Evolutionary conservation across 192 early-diverging fungal species (phyloP), one percentile per base, ranked within the genome.

Genomic region (Coemansia sp.): DNA sequence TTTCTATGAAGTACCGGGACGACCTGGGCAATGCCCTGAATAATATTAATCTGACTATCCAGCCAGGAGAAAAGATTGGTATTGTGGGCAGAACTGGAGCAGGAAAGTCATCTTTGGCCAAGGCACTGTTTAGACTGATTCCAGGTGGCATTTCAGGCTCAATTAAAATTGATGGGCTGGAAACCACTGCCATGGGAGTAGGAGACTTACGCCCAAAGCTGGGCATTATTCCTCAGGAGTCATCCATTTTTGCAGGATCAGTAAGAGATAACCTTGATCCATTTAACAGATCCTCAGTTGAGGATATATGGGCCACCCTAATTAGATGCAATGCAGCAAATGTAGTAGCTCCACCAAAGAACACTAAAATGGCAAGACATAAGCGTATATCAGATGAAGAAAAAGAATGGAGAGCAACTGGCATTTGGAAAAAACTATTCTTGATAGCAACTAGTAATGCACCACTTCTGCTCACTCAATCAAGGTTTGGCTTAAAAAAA

Each of bases 181-280:
- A 86, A 31, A 85, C 71, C 23, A 57, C 61, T 25, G 83, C 69
- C 23, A 71, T 87, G 46, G 85, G 85, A 30, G 64, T 87, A 16
- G 50, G 64, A 14, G 71, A 87, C 31, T 45, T 86, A 47, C 58
- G 86, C 8, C 66, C 80, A 0, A 64, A 50, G 3, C 58, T 87
- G 18, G 77, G 74, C 16, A 82, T 88, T 31, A 82, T 88, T 18
- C 86, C 87, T 1, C 86, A 87, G 59, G 88, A 89, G 25, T 87
- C 88, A 1, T 71, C 81, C 4, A 45, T 90, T 12, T 87, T 89
- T 47, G 75, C 74, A 33, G 89, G 89, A 16, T 82, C 87, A 1
- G 64, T 90, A 33, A 77, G 90, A 7, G 71, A 81, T 40, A 91
- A 91, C 62, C 57, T 91, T 25, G 89, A 91, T 56, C 89, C 89